Conservation (phyloP, 2,329 filamentous ascomycete genomes). For the Fusarium goolgardi region DNA sequence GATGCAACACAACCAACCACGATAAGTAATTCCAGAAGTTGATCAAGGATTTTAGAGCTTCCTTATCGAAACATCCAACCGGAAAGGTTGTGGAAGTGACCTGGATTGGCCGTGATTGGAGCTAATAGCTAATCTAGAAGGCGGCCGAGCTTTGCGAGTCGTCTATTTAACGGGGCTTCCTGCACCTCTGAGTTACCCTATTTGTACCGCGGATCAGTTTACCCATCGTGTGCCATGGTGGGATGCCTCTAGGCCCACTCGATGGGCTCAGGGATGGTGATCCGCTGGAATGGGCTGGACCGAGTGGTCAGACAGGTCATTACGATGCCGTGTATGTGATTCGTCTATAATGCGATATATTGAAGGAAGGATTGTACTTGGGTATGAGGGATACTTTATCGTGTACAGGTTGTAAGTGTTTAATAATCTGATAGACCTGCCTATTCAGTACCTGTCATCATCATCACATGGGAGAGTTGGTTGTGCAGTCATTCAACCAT, state of each 20-base stretch:
- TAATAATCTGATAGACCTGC: constrained; percentile 18
- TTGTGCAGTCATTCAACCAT: neutral
- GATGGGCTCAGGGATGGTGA: neutral
- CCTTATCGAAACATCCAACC: constrained; percentile 1
- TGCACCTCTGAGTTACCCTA: neutral
- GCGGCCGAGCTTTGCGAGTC: neutral
- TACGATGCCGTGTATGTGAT: neutral
- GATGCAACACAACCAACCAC: constrained; percentile 2
- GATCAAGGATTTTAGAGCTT: constrained; percentile 24
- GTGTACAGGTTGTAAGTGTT: neutral
- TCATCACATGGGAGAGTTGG: neutral
- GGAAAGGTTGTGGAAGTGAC: neutral
- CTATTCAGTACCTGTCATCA: constrained; percentile 6
- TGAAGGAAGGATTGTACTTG: neutral
- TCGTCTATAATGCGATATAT: neutral
- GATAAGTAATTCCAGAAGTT: constrained; percentile 15
- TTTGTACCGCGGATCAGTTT: neutral
- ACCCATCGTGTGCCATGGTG: neutral
- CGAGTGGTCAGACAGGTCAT: neutral
- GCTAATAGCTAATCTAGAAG: constrained; percentile 1
- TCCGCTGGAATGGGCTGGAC: constrained; percentile 2
- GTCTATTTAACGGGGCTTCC: constrained; percentile 3
- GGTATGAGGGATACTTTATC: neutral
- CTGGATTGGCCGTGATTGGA: neutral
- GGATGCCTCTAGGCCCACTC: neutral